A percentile compares a stretch with the other conserved stretches of the same genome.
Conservation (phyloP, 805 yeast genomes). For the Candida nonsorbophila region DNA sequence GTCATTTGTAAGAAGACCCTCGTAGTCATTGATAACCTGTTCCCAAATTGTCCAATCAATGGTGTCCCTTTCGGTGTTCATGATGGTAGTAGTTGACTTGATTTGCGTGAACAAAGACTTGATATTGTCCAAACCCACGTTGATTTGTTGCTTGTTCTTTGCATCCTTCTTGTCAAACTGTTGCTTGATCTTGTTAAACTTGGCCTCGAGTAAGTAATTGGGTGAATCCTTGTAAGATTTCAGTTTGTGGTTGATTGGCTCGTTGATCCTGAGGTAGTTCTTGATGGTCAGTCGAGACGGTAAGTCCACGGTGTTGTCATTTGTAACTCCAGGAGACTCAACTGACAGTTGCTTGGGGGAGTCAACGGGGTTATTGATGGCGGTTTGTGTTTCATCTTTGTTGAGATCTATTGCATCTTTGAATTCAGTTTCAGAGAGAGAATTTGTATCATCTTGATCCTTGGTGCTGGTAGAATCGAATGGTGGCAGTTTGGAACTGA, state of each 20-base stretch:
- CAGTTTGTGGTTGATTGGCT: slow-evolving; percentile 8
- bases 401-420: too few species aligned
- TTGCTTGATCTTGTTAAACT: slow-evolving; percentile 52
- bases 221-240: slow-evolving; percentile 6
- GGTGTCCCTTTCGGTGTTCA: slow-evolving; percentile 11
- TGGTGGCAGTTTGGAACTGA: too few species aligned
- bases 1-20: slow-evolving; percentile 55
- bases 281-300: slow-evolving; percentile 4
- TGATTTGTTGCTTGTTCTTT: slow-evolving; percentile 43
- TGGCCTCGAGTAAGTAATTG: slow-evolving; percentile 54
- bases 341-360: too few species aligned
- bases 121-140: slow-evolving; percentile 32
- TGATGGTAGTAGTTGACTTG: slow-evolving; percentile 17
- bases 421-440: too few species aligned
- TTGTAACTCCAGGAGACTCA: too few species aligned
- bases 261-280: slow-evolving; percentile 5
- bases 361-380: too few species aligned
- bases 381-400: too few species aligned
- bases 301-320: too few species aligned
- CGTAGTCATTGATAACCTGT: slow-evolving; percentile 69
- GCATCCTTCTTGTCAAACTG: slow-evolving; percentile 46
- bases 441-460: too few species aligned
- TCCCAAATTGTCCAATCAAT: slow-evolving; percentile 91
- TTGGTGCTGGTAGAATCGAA: too few species aligned
- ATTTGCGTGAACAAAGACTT: slow-evolving; percentile 16